Conservation (phyloP, 257 asterid species). For the Scutellaria baicalensis region DNA sequence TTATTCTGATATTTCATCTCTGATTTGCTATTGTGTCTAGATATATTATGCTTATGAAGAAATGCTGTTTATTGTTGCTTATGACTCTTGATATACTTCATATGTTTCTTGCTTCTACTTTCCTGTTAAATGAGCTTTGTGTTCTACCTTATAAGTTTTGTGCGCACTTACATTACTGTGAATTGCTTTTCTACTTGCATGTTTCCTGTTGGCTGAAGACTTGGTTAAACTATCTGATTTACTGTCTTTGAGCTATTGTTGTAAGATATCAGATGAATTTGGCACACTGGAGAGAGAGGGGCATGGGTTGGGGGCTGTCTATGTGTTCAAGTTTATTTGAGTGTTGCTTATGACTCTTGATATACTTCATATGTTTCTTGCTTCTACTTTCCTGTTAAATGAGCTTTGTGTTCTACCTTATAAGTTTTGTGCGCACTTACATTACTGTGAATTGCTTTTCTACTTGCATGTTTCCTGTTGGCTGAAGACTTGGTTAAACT, state of each 20-base stretch:
- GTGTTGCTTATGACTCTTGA: constrained; percentile 5
- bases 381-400: background rate
- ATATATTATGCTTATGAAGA: background rate
- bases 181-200: background rate
- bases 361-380: constrained; percentile 4
- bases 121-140: background rate
- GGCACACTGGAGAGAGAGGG: background rate
- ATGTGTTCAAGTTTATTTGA: too few relatives aligned
- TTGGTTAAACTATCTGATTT: background rate
- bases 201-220: background rate
- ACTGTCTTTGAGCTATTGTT: background rate
- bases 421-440: background rate
- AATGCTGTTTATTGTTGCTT: background rate
- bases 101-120: background rate
- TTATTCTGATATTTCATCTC: background rate
- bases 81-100: constrained; percentile 14
- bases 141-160: background rate
- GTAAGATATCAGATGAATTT: background rate
- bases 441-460: background rate
- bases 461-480: background rate
- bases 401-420: background rate
- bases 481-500: background rate
- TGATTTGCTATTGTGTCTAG: background rate
- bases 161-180: background rate
- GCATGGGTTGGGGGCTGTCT: too few relatives aligned